Evolutionary conservation across 2,329 filamentous ascomycete species (phyloP), one percentile per base, ranked within the genome.

Genomic region (Allantophomopsis cytisporea): DNA sequence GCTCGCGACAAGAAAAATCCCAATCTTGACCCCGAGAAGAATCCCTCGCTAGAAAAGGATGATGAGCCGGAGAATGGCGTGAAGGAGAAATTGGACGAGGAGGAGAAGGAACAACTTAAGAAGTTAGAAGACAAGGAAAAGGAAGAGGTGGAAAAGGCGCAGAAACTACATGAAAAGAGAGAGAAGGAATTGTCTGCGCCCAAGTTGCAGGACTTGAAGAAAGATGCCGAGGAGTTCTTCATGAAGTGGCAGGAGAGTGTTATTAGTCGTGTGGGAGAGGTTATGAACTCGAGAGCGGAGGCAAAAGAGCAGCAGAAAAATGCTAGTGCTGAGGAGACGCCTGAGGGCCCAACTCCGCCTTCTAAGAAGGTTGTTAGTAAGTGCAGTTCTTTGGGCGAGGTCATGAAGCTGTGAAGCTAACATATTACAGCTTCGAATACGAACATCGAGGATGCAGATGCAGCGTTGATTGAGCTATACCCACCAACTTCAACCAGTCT

Each of bases 161-260:
- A 49, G 16, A 55, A 56, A 21, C 49, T 54, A 36, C 41, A 45
- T 8, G 53, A 53, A 38, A 48, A 59, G 36, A 52, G 66, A 34
- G 60, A 64, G 50, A 66, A 67, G 46, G 70, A 73, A 43, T 54
- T 75, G 8, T 63, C 61, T 14, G 60, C 60, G 3, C 60, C 62
- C 3, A 64, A 65, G 39, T 67, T 80, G 44, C 61, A 69, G 41
- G 79, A 84, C 49, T 60, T 87, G 50, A 87, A 78, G 61, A 76
- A 72, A 45, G 77, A 81, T 39, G 71, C 78, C 2, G 55, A 93
- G 5, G 62, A 68, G 6, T 77, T 80, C 54, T 94, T 89, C 54
- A 76, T 82, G 42, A 80, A 85, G 46, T 96, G 89, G 89, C 74
- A 84, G 50, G 68, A 75, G 5, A 65, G 67, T 11, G 73, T 94